A percentile compares a stretch with the other conserved stretches of the same genome.
These are phyloP conservation scores for Nematocida ausubeli DNA, from an alignment of 371 early-diverging fungal genomes.

Conservation along the genomic window DNA sequence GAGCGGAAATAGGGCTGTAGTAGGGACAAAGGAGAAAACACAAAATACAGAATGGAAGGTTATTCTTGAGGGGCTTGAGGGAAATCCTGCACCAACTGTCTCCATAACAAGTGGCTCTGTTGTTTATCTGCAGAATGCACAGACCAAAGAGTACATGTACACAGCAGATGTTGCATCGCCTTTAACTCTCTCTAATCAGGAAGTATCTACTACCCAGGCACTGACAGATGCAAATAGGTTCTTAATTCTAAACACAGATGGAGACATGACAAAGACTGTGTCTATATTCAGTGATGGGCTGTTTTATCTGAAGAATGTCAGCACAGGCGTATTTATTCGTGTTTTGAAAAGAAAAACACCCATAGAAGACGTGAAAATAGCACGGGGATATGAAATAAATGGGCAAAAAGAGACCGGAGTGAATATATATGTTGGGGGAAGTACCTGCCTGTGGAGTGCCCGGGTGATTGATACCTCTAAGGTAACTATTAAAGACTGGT, in stretches of 20 bases:
- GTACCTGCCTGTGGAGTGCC: constrained; percentile 16
- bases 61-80: constrained; percentile 11
- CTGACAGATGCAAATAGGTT: not conserved
- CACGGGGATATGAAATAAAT: constrained; percentile 26
- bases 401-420: constrained; percentile 35
- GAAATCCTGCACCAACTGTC: constrained; percentile 20
- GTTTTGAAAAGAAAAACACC: not conserved
- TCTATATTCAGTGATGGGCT: not conserved
- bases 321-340: constrained; percentile 38
- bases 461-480: not conserved
- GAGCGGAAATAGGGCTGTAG: not conserved
- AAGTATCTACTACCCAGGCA: constrained; percentile 15
- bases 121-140: constrained; percentile 21
- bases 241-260: constrained; percentile 9
- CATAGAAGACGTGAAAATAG: not conserved
- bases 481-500: not conserved
- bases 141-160: constrained; percentile 8
- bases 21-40: not conserved
- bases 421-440: not conserved
- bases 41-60: constrained; percentile 16
- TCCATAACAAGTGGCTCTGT: constrained; percentile 15
- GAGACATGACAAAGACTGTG: not conserved
- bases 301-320: constrained; percentile 42
- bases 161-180: constrained; percentile 32
- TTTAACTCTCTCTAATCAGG: constrained; percentile 32